These are phyloP conservation scores for Strobilomyces echinocephalus DNA, from an alignment of 768 basidiomycete species.

Conservation along the genomic window DNA sequence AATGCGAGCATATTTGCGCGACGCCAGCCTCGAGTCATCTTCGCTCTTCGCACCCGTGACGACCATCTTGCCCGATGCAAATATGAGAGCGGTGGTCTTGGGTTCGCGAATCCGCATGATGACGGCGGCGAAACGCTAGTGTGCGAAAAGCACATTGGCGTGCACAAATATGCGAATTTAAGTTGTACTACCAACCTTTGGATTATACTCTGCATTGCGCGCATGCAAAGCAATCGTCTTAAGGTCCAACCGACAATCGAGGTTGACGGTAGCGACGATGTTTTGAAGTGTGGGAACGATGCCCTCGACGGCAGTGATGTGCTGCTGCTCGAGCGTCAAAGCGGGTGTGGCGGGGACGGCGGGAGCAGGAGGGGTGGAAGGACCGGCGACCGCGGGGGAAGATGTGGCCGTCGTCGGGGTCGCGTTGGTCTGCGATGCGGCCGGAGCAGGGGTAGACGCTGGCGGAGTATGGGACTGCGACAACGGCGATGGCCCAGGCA, in stretches of 20 bases:
- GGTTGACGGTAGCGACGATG: constrained; percentile 97
- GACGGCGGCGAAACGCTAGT: constrained; percentile 99
- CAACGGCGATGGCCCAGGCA: constrained; percentile 56
- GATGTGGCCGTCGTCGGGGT: constrained; percentile 30
- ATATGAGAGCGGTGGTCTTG: constrained; percentile 98
- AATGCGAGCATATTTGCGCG: constrained; percentile 97
- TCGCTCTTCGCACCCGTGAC: constrained; percentile 99
- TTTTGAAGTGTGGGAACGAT: constrained; percentile 99
- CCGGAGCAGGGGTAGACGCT: constrained; percentile 2
- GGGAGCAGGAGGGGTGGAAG: constrained; percentile 49
- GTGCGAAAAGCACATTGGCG: constrained; percentile 59
- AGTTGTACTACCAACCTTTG: constrained; percentile 81
- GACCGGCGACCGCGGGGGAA: constrained; percentile 48
- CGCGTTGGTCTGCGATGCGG: constrained; percentile 27
- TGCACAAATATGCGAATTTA: constrained; percentile 36
- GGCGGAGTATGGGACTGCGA: constrained; percentile 37
- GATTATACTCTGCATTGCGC: constrained; percentile 98
- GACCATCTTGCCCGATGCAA: constrained; percentile 99
- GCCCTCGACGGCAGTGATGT: constrained; percentile 95
- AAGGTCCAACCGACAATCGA: constrained; percentile 92
- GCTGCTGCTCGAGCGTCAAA: constrained; percentile 84
- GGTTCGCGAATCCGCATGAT: constrained; percentile 99
- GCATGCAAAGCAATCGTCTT: constrained; percentile 99
- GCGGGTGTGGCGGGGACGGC: constrained; percentile 68
- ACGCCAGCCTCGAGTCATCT: constrained; percentile 94